These are phyloP conservation scores for Neocallimastix lanati DNA, from an alignment of 192 early-diverging fungal genomes.

Conservation along the genomic window DNA sequence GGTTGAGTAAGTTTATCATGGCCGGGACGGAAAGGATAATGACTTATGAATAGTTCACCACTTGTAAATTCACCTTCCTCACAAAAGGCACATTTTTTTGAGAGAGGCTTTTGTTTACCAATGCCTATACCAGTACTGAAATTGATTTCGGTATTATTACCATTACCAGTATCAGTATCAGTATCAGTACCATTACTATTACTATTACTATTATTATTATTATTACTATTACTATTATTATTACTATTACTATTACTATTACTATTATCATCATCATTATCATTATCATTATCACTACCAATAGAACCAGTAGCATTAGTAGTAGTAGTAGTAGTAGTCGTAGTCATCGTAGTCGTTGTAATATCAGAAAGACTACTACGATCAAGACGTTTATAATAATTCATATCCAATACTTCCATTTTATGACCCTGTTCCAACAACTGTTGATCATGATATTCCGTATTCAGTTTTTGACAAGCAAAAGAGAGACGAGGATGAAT, in stretches of 20 bases:
- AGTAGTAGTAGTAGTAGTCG: no score
- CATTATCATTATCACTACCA: no score
- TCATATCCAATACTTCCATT: conserved; percentile 20
- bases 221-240: no score
- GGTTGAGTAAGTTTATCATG: conserved; percentile 26
- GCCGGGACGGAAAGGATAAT: conserved; percentile 35
- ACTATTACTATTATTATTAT: no score
- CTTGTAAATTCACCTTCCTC: conserved; percentile 34
- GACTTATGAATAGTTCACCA: conserved; percentile 33
- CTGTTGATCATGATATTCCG: conserved; percentile 2
- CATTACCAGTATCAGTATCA: no score
- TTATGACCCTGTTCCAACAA: not conserved
- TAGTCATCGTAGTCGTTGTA: no score
- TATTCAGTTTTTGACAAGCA: conserved; percentile 14
- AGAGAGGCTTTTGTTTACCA: conserved; percentile 16
- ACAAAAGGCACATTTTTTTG: conserved; percentile 37
- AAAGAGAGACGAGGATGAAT: conserved; percentile 6
- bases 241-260: no score
- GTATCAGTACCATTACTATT: no score
- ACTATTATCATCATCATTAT: no score
- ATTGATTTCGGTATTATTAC: no score
- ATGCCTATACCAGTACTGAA: no score
- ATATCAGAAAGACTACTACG: not conserved
- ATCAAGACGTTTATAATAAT: conserved; percentile 12
- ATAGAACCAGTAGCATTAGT: no score